Conservation (phyloP, 1,139 yeast species). For the Kodamaea suecica region DNA sequence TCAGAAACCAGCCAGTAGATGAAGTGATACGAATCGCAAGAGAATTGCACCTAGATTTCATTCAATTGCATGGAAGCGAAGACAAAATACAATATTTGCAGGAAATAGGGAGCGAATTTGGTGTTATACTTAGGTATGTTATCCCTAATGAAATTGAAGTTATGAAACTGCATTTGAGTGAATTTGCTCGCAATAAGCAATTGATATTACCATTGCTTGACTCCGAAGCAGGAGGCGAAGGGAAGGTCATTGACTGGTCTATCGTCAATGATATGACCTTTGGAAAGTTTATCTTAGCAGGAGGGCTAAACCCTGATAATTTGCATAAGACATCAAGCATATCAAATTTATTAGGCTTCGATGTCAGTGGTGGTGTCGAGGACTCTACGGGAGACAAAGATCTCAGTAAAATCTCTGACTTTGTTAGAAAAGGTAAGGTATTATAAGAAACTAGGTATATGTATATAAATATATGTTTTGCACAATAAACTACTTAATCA, state of each 20-base stretch:
- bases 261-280: conserved; percentile 22
- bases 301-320: conserved; percentile 80
- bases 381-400: conserved; percentile 68
- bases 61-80: conserved; percentile 90
- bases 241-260: conserved; percentile 71
- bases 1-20: conserved; percentile 72
- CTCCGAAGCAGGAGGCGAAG: conserved; percentile 92
- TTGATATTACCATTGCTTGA: conserved; percentile 63
- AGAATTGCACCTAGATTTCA: conserved; percentile 61
- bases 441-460: too few species aligned
- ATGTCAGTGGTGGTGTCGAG: conserved; percentile 93
- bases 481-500: conserved; percentile 51
- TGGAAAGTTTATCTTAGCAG: conserved; percentile 72
- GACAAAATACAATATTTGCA: conserved; percentile 51
- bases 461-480: conserved; percentile 4
- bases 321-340: conserved; percentile 48
- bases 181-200: conserved; percentile 9
- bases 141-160: conserved; percentile 47
- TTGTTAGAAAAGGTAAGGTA: conserved; percentile 48
- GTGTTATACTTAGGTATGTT: conserved; percentile 73
- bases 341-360: conserved; percentile 74
- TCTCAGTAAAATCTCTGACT: conserved; percentile 51
- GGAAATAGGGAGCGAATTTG: conserved; percentile 28
- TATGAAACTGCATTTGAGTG: conserved; percentile 21
- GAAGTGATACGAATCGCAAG: conserved; percentile 52